Evolutionary conservation across 495 filamentous ascomycete species (phyloP).

Genomic region (Hypoxylon lienhwacheense): DNA sequence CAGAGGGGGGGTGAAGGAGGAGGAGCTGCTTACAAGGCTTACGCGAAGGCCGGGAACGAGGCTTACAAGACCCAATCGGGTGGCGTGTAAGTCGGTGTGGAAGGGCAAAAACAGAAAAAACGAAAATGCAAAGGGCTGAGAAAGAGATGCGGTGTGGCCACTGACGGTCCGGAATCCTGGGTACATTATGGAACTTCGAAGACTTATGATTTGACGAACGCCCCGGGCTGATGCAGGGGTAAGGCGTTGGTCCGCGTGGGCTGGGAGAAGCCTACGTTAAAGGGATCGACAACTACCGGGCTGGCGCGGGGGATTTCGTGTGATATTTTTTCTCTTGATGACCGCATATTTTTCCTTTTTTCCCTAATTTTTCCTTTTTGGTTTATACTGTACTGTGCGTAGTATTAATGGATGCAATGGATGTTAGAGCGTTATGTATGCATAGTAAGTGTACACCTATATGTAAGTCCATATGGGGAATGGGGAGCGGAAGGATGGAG

Average conservation of each 20-base stretch:
- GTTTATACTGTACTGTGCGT: conserved; percentile 28
- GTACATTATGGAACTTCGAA: conserved; percentile 5
- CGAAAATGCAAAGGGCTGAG: background rate
- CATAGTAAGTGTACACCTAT: no score
- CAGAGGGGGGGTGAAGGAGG: background rate
- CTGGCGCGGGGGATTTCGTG: conserved; percentile 10
- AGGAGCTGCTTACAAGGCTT: conserved; percentile 21
- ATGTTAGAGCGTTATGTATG: no score
- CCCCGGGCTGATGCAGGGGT: conserved; percentile 16
- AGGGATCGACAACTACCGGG: conserved; percentile 31
- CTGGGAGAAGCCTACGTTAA: conserved; percentile 19
- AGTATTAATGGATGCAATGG: conserved; percentile 36
- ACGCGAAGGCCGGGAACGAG: no score
- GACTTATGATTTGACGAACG: conserved; percentile 8
- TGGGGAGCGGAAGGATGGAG: conserved; percentile 17
- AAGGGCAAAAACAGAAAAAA: background rate
- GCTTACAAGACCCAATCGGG: conserved; percentile 23
- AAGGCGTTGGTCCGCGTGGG: conserved; percentile 18
- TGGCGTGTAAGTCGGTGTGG: conserved; percentile 23
- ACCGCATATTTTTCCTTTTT: conserved; percentile 8
- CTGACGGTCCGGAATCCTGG: conserved; percentile 20
- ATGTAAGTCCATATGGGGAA: conserved; percentile 33
- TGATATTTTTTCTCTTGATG: conserved; percentile 9
- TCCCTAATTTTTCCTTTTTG: background rate
- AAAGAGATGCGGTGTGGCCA: conserved; percentile 29